These are phyloP conservation scores for Artemisia argyi DNA, from an alignment of 129 eudicot genomes.

Conservation along the genomic window DNA sequence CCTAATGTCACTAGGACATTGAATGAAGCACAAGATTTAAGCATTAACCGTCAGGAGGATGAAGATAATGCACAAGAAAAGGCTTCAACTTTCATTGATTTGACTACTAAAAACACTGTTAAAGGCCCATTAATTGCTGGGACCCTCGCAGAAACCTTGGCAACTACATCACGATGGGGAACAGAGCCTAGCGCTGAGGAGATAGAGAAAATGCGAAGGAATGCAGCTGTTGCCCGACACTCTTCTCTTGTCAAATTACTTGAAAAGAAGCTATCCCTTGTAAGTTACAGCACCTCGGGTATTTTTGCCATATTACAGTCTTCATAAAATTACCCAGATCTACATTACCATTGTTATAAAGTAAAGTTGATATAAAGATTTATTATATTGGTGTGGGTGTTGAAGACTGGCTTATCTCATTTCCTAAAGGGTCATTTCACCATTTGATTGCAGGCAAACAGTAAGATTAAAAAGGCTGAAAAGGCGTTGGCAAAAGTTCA, in stretches of 20 bases:
- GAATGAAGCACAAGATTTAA: conserved; percentile 47
- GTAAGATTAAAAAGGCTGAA: conserved; percentile 71
- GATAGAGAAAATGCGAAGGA: conserved; percentile 67
- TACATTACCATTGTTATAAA: background rate
- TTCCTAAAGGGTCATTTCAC: conserved; percentile 13
- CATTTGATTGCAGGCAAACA: conserved; percentile 57
- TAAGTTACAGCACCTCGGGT: conserved; percentile 38
- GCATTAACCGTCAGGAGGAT: conserved; percentile 55
- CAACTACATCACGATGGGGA: conserved; percentile 91
- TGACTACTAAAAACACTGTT: conserved; percentile 32
- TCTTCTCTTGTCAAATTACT: conserved; percentile 72
- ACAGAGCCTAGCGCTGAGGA: conserved; percentile 51
- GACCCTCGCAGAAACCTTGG: conserved; percentile 81
- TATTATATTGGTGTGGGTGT: background rate
- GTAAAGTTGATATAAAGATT: background rate
- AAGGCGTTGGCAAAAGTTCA: conserved; percentile 68
- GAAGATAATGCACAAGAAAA: conserved; percentile 75
- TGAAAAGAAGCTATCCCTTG: conserved; percentile 67
- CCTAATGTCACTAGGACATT: conserved; percentile 60
- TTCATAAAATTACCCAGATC: background rate
- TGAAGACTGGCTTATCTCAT: conserved; percentile 9
- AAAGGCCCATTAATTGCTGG: conserved; percentile 75
- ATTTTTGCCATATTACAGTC: background rate
- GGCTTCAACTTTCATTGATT: conserved; percentile 43
- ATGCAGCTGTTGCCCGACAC: conserved; percentile 65